These are phyloP conservation scores for Blastocladiella emersonii DNA, from an alignment of 371 early-diverging fungal genomes.

Conservation along the genomic window DNA sequence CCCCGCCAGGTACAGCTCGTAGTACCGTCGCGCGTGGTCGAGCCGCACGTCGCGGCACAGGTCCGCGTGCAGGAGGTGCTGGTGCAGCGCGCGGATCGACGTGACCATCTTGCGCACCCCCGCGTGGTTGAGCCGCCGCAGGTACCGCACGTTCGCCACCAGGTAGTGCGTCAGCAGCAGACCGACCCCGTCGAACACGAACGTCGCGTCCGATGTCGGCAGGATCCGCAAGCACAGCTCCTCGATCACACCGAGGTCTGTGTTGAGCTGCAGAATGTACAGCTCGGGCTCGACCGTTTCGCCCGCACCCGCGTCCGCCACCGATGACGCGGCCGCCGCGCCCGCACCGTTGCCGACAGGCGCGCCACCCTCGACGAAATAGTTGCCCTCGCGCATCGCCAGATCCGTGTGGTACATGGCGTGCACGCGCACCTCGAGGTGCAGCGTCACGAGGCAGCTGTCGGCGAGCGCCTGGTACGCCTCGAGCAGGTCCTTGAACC, in stretches of 20 bases:
- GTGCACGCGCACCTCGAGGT: slow-evolving; percentile 74
- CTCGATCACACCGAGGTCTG: slow-evolving; percentile 58
- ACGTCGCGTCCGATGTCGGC: slow-evolving; percentile 19
- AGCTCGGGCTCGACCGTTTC: slow-evolving; percentile 70
- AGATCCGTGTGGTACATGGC: slow-evolving; percentile 76
- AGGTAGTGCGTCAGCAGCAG: slow-evolving; percentile 55
- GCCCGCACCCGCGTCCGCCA: slow-evolving; percentile 25
- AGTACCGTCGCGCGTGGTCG: slow-evolving; percentile 56
- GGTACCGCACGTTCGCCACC: slow-evolving; percentile 53
- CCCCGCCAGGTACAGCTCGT: slow-evolving; percentile 47
- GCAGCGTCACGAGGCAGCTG: slow-evolving; percentile 59
- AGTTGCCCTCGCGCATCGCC: slow-evolving; percentile 68
- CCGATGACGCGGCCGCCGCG: neutral
- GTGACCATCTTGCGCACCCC: slow-evolving; percentile 68
- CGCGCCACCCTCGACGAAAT: neutral
- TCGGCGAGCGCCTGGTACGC: slow-evolving; percentile 49
- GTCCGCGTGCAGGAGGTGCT: slow-evolving; percentile 68
- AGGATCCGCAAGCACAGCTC: slow-evolving; percentile 23
- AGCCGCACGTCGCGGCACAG: slow-evolving; percentile 48
- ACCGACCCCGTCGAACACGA: slow-evolving; percentile 71
- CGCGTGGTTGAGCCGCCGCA: slow-evolving; percentile 50
- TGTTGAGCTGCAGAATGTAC: slow-evolving; percentile 63
- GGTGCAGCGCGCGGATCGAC: slow-evolving; percentile 70
- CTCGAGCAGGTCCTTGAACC: slow-evolving; percentile 19
- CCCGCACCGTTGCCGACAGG: neutral